Evolutionary conservation across 495 filamentous ascomycete genomes (phyloP), one percentile per base, ranked within the genome.

Genomic region (Tuber melanosporum): DNA sequence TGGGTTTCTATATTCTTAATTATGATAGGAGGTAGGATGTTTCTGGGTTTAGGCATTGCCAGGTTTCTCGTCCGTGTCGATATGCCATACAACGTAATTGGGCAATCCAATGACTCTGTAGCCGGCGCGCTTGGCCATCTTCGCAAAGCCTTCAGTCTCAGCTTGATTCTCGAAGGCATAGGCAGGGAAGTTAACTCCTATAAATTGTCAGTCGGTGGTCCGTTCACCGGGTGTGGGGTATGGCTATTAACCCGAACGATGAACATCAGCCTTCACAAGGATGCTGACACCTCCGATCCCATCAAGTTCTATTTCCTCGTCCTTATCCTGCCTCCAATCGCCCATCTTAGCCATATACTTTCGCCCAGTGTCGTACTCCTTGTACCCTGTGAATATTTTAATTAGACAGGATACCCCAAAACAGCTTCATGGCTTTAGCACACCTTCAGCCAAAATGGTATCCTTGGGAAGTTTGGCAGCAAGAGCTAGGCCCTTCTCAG

Each of bases 81-180:
- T 93, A 84, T 99, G 95, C 95, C 95, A 99, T 71, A 99, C 94
- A 70, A 99, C 90, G 84, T 99, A 99, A 85, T 99, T 99, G 75
- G 95, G 96, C 73, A 99, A 87, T 47, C 95, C 95, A 75, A 91
- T 88, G 49, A 99, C 95, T 82, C 93, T 88, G 85, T 98, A 98
- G 69, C 95, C 95, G 49, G 95, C 95, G 78, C 95, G 89, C 87
- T 98, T 98, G 76, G 95, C 95, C 95, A 99, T 99, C 84, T 93
- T 95, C 70, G 95, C 95, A 82, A 99, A 99, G 7, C 95, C 95
- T 85, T 99, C 95, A 8, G 95, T 99, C 85, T 99, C 95, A 78
- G 95, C 95, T 86, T 99, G 95, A 85, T 99, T 98, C 85, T 99
- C 96, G 85, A 99, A 99, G 22, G 95, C 89, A 83, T 99, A 99